phyloP scores from a whole-genome alignment of 2,329 filamentous ascomycete species.

The Endocalyx cinctus region DNA sequence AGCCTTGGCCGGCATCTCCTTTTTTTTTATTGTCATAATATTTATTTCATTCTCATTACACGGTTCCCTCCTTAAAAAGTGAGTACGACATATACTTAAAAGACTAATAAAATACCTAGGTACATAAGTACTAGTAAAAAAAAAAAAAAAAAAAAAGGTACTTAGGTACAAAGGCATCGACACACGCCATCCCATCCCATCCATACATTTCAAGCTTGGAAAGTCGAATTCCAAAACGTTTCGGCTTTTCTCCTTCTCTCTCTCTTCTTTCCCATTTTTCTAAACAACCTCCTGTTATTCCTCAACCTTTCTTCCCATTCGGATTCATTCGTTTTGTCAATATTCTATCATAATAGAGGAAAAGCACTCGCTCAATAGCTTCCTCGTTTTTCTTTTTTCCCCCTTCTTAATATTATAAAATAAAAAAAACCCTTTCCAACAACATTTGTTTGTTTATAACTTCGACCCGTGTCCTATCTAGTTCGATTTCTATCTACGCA shows the following conservation, averaged over 20 bases:
- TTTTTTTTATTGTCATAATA: too few species aligned
- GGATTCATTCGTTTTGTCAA: constrained; percentile 35
- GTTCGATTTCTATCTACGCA: background rate
- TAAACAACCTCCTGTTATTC: constrained; percentile 12
- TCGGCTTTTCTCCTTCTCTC: constrained; percentile 28
- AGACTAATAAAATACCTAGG: too few species aligned
- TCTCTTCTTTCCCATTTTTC: constrained; percentile 17
- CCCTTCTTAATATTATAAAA: too few species aligned
- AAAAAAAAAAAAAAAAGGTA: too few species aligned
- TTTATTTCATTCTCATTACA: too few species aligned
- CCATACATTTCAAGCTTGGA: constrained; percentile 24
- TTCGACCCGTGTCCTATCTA: background rate
- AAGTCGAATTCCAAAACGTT: constrained; percentile 31
- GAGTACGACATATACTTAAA: too few species aligned
- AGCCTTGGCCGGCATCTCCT: too few species aligned
- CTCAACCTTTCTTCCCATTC: constrained; percentile 27
- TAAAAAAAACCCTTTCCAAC: too few species aligned
- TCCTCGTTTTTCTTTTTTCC: constrained; percentile 30
- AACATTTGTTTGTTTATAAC: constrained; percentile 3
- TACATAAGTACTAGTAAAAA: too few species aligned
- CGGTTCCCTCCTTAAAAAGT: too few species aligned
- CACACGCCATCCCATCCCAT: constrained; percentile 14
- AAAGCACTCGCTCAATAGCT: constrained; percentile 29
- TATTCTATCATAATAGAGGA: constrained; percentile 28
- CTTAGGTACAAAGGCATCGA: too few species aligned